phyloP scores from a whole-genome alignment of 257 asterid species.

The Scutellaria barbata region DNA sequence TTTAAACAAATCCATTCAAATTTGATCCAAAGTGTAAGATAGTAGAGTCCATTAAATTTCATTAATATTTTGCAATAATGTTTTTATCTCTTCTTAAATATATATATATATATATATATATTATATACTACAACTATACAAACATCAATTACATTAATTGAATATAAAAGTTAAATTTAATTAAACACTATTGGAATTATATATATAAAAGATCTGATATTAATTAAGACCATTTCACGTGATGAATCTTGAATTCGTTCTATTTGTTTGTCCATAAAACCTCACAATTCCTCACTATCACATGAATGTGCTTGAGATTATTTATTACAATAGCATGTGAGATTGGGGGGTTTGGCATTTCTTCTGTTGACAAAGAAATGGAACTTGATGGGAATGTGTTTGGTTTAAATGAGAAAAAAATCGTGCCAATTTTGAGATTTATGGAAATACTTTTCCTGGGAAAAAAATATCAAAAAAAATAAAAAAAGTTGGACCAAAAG shows the following conservation, averaged over 20 bases:
- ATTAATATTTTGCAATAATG: no score
- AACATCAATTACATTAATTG: no score
- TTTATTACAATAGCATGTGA: slow-evolving; percentile 35
- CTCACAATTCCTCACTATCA: not conserved
- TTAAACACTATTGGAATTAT: not conserved
- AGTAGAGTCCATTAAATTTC: no score
- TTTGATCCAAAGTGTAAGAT: no score
- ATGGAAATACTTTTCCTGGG: slow-evolving; percentile 8
- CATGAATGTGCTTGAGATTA: slow-evolving; percentile 26
- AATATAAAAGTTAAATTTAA: not conserved
- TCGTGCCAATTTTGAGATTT: slow-evolving; percentile 1
- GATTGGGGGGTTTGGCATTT: slow-evolving; percentile 1
- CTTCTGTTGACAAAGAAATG: slow-evolving; percentile 10
- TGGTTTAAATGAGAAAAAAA: slow-evolving; percentile 4
- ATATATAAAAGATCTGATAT: not conserved
- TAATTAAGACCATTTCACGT: slow-evolving; percentile 27
- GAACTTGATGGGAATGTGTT: slow-evolving; percentile 22
- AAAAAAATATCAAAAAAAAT: not conserved
- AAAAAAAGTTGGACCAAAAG: slow-evolving; percentile 11
- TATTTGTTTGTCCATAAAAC: slow-evolving; percentile 34
- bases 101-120: no score
- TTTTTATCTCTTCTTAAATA: no score
- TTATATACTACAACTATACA: no score
- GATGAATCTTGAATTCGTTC: slow-evolving; percentile 26
- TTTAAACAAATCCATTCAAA: no score